A percentile compares a stretch with the other conserved stretches of the same genome.
Conservation (phyloP, 495 filamentous ascomycete species). For the Penicillium pulvis region DNA sequence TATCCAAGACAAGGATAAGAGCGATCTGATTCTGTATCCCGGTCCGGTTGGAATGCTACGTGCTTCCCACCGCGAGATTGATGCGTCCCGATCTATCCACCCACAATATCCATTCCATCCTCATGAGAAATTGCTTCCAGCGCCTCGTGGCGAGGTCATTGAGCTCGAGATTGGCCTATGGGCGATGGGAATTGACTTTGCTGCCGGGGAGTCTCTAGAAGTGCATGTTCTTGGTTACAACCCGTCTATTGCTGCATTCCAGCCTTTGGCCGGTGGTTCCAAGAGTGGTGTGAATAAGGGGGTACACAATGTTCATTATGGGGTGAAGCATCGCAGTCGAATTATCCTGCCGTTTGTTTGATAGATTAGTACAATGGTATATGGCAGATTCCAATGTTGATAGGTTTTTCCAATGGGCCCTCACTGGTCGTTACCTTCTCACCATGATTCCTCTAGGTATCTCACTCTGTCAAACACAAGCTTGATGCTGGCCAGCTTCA, state of each 20-base stretch:
- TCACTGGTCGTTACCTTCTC: too few relatives aligned
- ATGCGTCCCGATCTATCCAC: constrained; percentile 15
- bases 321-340: constrained; percentile 4
- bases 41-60: constrained; percentile 33
- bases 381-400: not conserved
- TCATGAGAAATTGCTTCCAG: not conserved
- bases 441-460: too few relatives aligned
- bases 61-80: constrained; percentile 29
- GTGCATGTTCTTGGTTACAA: not conserved
- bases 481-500: too few relatives aligned
- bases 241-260: not conserved
- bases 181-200: not conserved
- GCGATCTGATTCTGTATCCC: constrained; percentile 23
- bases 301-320: constrained; percentile 25
- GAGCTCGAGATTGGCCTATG: not conserved
- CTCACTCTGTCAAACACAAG: too few relatives aligned
- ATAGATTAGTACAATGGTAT: not conserved
- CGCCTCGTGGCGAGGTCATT: not conserved
- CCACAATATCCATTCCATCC: constrained; percentile 13
- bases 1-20: not conserved
- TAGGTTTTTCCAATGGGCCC: too few relatives aligned
- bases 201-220: not conserved
- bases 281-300: constrained; percentile 21
- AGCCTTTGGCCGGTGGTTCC: constrained; percentile 1
- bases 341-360: constrained; percentile 3